Conservation (phyloP, 768 basidiomycete species). For the Leccinum imitatum region DNA sequence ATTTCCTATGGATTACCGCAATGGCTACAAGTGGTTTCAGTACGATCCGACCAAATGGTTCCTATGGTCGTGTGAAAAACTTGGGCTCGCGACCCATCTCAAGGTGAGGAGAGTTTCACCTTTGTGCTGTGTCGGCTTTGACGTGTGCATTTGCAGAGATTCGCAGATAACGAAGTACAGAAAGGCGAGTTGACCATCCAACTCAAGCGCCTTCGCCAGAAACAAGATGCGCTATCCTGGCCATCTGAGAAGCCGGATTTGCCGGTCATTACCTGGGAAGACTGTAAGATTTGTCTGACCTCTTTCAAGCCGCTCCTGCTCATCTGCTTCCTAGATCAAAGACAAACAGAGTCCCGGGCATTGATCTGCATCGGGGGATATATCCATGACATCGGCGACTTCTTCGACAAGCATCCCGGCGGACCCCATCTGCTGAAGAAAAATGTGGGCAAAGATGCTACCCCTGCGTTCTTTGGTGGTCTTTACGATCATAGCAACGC, state of each 20-base stretch:
- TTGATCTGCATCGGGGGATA: constrained; percentile 86
- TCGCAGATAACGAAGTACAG: constrained; percentile 59
- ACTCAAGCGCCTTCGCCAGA: constrained; percentile 75
- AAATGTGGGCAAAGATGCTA: constrained; percentile 86
- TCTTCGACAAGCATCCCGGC: constrained; percentile 87
- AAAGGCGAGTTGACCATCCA: constrained; percentile 93
- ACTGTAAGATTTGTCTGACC: constrained; percentile 45
- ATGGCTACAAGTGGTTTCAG: constrained; percentile 82
- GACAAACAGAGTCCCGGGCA: constrained; percentile 73
- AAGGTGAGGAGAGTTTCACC: constrained; percentile 33
- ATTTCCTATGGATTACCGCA: constrained; percentile 96
- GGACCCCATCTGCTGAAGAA: constrained; percentile 79
- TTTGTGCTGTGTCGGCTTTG: not conserved
- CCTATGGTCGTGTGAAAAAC: constrained; percentile 44
- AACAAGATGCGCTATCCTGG: constrained; percentile 74
- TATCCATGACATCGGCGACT: constrained; percentile 80
- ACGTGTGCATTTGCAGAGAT: constrained; percentile 32
- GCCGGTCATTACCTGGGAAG: constrained; percentile 84
- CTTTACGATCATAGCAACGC: constrained; percentile 83
- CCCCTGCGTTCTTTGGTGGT: constrained; percentile 89
- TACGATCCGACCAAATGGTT: constrained; percentile 93
- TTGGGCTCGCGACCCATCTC: constrained; percentile 53
- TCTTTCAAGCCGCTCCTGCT: constrained; percentile 6
- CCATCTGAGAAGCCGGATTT: constrained; percentile 70
- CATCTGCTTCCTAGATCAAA: constrained; percentile 51